phyloP scores from a whole-genome alignment of 2,329 filamentous ascomycete genomes.

The Arthrobotrys pseudoclavata region DNA sequence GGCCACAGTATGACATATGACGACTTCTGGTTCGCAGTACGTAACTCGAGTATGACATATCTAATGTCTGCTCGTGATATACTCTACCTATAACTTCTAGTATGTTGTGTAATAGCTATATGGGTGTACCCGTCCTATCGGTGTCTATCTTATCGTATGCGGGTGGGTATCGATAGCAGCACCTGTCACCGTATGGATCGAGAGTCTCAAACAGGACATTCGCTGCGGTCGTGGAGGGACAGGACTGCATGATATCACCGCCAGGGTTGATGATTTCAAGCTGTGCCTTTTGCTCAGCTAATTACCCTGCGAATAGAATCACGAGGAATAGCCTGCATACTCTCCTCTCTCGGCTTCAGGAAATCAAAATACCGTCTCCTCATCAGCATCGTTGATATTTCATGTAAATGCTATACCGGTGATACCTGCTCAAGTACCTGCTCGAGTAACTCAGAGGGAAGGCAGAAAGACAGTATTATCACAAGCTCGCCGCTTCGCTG shows the following conservation, averaged over 20 bases:
- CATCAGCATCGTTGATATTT: no score
- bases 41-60: not conserved
- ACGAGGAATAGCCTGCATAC: slow-evolving; percentile 9
- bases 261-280: not conserved
- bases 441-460: not conserved
- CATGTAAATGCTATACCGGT: no score
- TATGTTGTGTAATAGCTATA: not conserved
- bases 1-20: slow-evolving; percentile 11
- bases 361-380: not conserved
- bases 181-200: not conserved
- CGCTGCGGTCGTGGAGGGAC: no score
- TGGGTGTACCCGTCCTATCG: not conserved
- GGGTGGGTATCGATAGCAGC: slow-evolving; percentile 1
- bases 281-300: not conserved
- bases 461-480: slow-evolving; percentile 6
- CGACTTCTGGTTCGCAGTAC: not conserved
- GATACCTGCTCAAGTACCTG: not conserved
- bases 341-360: not conserved
- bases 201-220: not conserved
- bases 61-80: not conserved
- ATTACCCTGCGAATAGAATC: slow-evolving; percentile 12
- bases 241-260: not conserved
- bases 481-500: slow-evolving; percentile 27
- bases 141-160: not conserved
- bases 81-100: not conserved